Base-by-base conservation (phyloP, 148 eudicot genomes). In the Fallopia convolvulus region DNA sequence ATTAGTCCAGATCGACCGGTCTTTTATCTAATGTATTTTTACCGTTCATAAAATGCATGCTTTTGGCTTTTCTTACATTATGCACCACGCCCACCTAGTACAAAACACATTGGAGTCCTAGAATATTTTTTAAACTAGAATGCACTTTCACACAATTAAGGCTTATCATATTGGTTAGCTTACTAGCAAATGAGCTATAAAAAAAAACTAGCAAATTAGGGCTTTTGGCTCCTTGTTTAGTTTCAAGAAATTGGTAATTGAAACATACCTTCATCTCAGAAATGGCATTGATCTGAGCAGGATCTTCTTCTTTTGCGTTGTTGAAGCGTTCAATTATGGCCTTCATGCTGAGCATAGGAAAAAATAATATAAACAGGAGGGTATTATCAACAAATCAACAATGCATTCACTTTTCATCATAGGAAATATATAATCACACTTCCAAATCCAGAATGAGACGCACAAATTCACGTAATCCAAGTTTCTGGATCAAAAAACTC, bases 291-390 rank as follows among this genome's bases (percentile, higher is more conserved):
- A 66, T 75, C 70, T 66, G 42, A 78, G 78, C 81, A 78, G 70
- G 80, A 23, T 85, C 81, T 10, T 82, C 85, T 70, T 84, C 84
- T 75, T 76, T 82, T 3, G 79, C 81, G 47, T 79, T 85, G 72
- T 74, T 80, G 44, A 80, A 80, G 76, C 83, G 87, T 55, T 82
- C 85, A 76, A 80, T 82, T 32, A 85, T 80, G 32, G 83, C 78
- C 71, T 66, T 82, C 85, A 85, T 82, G 78, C 87, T 85, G 87
- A 76, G 76, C 73, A 79, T 52, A 23, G 8, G 75, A 61, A 26
- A 26, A 26, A 26, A 26, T 0, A 26, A 52, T 20, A 75, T 52
- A 21, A 3, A 20, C 6, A 40, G 40, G 4, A 5, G 11, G 4
- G 30, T 26, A 26, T n/a, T n/a, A n/a, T n/a, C n/a, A n/a, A n/a